Percentiles rank a stretch among this genome's conserved stretches.
phyloP scores from a whole-genome alignment of 2,329 filamentous ascomycete species.

The Trichoderma pleuroti region DNA sequence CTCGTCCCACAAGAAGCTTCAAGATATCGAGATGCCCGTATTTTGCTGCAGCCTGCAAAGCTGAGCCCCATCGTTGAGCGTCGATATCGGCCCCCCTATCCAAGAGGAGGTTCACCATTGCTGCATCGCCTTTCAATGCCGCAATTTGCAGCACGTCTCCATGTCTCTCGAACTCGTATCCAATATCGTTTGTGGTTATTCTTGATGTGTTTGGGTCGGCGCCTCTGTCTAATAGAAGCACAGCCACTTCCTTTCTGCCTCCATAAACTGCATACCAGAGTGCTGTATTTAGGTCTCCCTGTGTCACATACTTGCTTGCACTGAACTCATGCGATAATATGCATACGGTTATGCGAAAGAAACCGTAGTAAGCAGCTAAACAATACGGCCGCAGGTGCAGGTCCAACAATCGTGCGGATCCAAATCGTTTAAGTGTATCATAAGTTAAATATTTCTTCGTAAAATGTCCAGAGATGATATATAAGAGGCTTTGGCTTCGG shows the following conservation, averaged over 20 bases:
- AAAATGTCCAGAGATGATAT: neutral
- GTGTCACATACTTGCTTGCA: neutral
- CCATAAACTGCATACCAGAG: neutral
- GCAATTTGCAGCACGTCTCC: neutral
- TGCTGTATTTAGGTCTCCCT: neutral
- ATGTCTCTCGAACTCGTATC: neutral
- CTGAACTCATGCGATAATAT: neutral
- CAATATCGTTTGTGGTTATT: neutral
- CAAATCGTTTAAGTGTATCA: neutral
- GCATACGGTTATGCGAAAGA: neutral
- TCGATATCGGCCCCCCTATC: neutral
- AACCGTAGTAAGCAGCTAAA: neutral
- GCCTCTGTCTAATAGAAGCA: neutral
- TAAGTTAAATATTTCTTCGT: neutral
- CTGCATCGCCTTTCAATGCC: accelerated
- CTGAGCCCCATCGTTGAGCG: neutral
- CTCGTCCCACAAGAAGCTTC: neutral
- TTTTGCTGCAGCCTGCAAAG: neutral
- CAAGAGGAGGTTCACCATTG: neutral
- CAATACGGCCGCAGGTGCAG: neutral
- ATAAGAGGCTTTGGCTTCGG: neutral
- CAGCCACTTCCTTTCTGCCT: neutral
- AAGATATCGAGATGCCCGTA: neutral
- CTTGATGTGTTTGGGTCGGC: neutral
- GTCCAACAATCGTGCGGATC: neutral